phyloP scores from a whole-genome alignment of 2,329 filamentous ascomycete species.

The Venturiaceae sp. region DNA sequence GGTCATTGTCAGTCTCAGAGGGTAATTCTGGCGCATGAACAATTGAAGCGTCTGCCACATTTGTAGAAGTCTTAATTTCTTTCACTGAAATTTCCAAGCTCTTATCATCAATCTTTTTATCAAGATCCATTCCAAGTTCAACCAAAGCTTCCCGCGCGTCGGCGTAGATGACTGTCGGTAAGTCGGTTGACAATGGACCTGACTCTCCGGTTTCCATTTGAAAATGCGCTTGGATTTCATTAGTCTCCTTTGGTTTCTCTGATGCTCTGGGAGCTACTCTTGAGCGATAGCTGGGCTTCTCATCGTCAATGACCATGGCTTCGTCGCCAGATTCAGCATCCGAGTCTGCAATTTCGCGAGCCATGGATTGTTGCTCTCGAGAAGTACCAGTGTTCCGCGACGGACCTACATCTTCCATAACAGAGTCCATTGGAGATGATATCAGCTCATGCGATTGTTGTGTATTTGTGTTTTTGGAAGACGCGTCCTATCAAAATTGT shows the following conservation, averaged over 20 bases:
- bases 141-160: neutral
- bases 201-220: neutral
- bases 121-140: neutral
- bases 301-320: neutral
- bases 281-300: neutral
- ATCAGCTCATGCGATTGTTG: neutral
- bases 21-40: neutral
- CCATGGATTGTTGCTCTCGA: neutral
- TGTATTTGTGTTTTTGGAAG: neutral
- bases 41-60: neutral
- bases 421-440: neutral
- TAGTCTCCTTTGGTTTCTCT: neutral
- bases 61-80: neutral
- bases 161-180: neutral
- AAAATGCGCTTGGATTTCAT: neutral
- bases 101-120: neutral
- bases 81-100: neutral
- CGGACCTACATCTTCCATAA: neutral
- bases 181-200: neutral
- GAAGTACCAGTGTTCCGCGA: neutral
- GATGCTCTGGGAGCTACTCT: neutral
- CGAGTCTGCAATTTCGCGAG: neutral
- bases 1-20: neutral
- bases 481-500: neutral
- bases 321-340: conserved; percentile 1